Evolutionary conservation across 164 flowering plant species (phyloP).

Genomic region (Umbellularia californica): DNA sequence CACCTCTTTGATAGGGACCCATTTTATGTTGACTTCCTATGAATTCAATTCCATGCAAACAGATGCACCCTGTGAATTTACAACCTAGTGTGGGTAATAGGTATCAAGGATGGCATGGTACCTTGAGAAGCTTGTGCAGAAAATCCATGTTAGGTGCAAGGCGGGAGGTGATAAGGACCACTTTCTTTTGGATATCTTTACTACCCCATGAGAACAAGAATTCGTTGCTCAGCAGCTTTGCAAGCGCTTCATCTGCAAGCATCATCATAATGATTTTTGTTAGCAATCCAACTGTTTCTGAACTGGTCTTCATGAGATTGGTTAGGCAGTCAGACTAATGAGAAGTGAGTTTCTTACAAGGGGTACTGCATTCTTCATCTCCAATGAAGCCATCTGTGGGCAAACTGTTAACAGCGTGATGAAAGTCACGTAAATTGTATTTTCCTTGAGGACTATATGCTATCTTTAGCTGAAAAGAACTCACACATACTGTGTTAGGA

Average conservation of each 20-base stretch:
- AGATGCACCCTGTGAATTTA: too few species aligned
- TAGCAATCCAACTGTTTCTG: too few species aligned
- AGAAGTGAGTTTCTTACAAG: slow-evolving; percentile 20
- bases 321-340: neutral
- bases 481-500: too few species aligned
- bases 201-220: slow-evolving; percentile 61
- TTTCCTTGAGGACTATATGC: slow-evolving; percentile 56
- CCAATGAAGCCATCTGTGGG: slow-evolving; percentile 54
- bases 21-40: too few species aligned
- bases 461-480: slow-evolving; percentile 48
- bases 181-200: slow-evolving; percentile 52
- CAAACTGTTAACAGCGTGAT: slow-evolving; percentile 66
- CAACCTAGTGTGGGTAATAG: too few species aligned
- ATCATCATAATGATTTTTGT: neutral
- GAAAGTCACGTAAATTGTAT: slow-evolving; percentile 76
- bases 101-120: slow-evolving; percentile 11
- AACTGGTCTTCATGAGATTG: too few species aligned
- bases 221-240: slow-evolving; percentile 46
- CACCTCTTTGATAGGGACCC: too few species aligned
- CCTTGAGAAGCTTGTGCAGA: slow-evolving; percentile 43
- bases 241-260: slow-evolving; percentile 41
- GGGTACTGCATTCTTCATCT: slow-evolving; percentile 14
- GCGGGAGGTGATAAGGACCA: slow-evolving; percentile 47
- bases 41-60: too few species aligned
- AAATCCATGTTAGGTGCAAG: slow-evolving; percentile 34